A percentile compares a stretch with the other conserved stretches of the same genome.
These are phyloP conservation scores for Salmacisia buchloeana DNA, from an alignment of 1,284 basidiomycete genomes.

Conservation along the genomic window DNA sequence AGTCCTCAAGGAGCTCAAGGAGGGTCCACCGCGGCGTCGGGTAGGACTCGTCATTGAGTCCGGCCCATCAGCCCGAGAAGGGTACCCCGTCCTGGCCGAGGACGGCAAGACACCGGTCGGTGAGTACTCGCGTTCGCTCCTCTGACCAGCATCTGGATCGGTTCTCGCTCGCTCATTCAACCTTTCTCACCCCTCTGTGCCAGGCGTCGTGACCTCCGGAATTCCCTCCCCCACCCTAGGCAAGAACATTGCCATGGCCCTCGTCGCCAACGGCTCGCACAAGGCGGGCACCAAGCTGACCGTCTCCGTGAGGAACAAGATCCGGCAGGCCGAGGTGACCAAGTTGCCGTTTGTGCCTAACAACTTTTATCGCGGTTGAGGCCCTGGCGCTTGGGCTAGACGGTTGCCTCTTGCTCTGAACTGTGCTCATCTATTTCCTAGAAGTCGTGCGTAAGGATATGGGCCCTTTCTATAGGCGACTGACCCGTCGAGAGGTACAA, in stretches of 20 bases:
- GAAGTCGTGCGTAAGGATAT: no score
- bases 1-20: conserved; percentile 74
- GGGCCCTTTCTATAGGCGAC: no score
- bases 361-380: conserved; percentile 50
- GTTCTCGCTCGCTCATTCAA: not conserved
- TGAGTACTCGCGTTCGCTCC: conserved; percentile 7
- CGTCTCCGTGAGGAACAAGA: conserved; percentile 72
- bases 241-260: conserved; percentile 94
- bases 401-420: not conserved
- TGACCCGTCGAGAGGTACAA: no score
- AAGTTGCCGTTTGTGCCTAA: conserved; percentile 71
- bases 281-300: conserved; percentile 80
- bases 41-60: conserved; percentile 69
- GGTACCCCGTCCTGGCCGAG: conserved; percentile 67
- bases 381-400: not conserved
- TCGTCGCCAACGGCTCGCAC: conserved; percentile 70
- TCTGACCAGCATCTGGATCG: not conserved
- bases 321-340: conserved; percentile 64
- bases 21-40: conserved; percentile 66
- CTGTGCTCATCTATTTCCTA: no score
- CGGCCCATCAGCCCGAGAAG: conserved; percentile 83
- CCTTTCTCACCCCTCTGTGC: not conserved
- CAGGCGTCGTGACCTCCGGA: conserved; percentile 74
- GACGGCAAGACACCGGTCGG: conserved; percentile 53
- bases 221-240: conserved; percentile 87